Base-by-base conservation (phyloP, 176 grass and related monocot species). In the Cocos nucifera region DNA sequence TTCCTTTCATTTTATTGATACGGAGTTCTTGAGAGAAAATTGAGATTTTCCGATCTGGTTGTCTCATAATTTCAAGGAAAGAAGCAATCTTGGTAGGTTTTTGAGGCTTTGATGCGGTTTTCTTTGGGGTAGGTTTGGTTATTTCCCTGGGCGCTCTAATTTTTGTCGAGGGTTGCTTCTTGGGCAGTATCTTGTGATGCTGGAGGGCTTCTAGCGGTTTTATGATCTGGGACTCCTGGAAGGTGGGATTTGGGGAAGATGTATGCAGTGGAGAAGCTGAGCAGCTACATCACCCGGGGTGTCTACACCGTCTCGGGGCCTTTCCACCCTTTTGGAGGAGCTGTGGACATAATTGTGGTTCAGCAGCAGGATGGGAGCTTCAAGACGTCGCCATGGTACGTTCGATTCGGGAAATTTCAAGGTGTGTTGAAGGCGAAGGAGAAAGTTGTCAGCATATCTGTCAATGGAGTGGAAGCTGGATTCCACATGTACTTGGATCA, bases 331-430 rank as follows among this genome's bases (percentile, higher is more conserved):
- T 90, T 96, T 61, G 91, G 91, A 8, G 91, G 92, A 17, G 92
- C 83, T 0, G 69, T 96, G 1, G 91, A 96, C 75, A 75, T 96
- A 19, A 74, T 96, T 17, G 92, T 90, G 2, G 92, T 96, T 58
- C 86, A 96, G 78, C 92, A 96, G 73, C 83, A 60, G 63, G 92
- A 96, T 39, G 92, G 86, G 32, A 77, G 77, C 50, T 96, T 88
- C 83, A 90, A 87, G 78, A 90, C 83, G 78, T 96, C 86, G 2
- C 92, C 86, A 0, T 96, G 92, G 92, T 96, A 90, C 1, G 86
- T 96, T 53, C 78, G 80, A 5, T 96, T 96, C 29, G 92, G 91
- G 61, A 96, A 96, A 68, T 96, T 96, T 76, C 92, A 96, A 73
- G 92, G 91, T 21, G 83, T 96, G 1, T 78, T 90, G 56, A 96